Conservation (phyloP, 75 land plant species). For the Picea sitchensis region DNA sequence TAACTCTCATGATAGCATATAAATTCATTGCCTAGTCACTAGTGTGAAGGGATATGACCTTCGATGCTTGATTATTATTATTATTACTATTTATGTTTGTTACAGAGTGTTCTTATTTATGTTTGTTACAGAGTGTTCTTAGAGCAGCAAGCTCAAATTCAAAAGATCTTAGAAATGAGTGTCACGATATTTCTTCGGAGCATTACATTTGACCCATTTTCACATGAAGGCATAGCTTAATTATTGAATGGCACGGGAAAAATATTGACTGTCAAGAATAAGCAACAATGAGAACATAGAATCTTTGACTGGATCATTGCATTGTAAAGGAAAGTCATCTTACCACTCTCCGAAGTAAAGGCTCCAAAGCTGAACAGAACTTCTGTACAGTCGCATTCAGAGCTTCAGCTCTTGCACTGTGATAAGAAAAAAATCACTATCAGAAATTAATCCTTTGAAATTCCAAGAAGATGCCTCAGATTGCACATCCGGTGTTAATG, state of each 20-base stretch:
- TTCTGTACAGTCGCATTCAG: conserved; percentile 30
- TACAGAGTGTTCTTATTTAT: not conserved
- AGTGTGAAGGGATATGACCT: too few species aligned
- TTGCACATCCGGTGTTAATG: too few species aligned
- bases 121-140: not conserved
- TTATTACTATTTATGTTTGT: too few species aligned
- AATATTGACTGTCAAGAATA: not conserved
- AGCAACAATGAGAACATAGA: not conserved
- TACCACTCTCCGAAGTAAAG: conserved; percentile 81
- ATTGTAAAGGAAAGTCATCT: conserved; percentile 12
- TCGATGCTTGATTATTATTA: too few species aligned
- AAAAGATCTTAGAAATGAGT: not conserved
- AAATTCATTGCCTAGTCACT: too few species aligned
- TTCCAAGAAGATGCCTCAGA: not conserved
- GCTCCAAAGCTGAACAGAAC: conserved; percentile 57
- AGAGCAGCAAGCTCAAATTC: not conserved
- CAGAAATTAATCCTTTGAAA: not conserved
- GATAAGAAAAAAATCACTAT: not conserved
- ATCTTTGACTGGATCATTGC: not conserved
- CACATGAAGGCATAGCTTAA: not conserved
- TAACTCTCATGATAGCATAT: too few species aligned
- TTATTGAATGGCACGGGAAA: not conserved
- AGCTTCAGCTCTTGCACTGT: conserved; percentile 45
- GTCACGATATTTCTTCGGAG: not conserved
- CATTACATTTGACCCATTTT: not conserved